A percentile compares a stretch with the other conserved stretches of the same genome.
Evolutionary conservation across 2,329 filamentous ascomycete genomes (phyloP).

Genomic region (Fusarium luffae): DNA sequence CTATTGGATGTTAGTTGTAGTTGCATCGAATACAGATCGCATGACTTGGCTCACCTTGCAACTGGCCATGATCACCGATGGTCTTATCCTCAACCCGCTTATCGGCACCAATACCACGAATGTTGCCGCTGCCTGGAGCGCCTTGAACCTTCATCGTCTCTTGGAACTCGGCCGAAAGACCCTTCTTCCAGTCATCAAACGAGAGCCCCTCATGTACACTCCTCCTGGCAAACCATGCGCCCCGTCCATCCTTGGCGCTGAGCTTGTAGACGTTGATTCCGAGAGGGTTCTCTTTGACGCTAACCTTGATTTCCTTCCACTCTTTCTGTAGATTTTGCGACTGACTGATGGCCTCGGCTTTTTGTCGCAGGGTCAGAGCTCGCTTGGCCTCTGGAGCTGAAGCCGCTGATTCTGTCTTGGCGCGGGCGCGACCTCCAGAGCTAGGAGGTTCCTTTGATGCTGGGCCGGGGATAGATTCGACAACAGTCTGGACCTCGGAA

Average conservation of each 20-base stretch:
- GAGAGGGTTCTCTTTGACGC: slow-evolving; percentile 77
- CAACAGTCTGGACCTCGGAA: slow-evolving; percentile 73
- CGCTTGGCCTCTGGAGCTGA: slow-evolving; percentile 63
- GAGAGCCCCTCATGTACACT: slow-evolving; percentile 83
- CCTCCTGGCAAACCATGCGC: slow-evolving; percentile 88
- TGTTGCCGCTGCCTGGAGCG: slow-evolving; percentile 76
- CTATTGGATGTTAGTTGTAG: slow-evolving; percentile 54
- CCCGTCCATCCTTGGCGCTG: slow-evolving; percentile 80
- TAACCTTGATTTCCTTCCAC: slow-evolving; percentile 88
- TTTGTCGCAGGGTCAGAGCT: slow-evolving; percentile 54
- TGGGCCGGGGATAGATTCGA: slow-evolving; percentile 76
- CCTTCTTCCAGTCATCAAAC: slow-evolving; percentile 81
- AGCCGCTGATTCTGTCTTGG: slow-evolving; percentile 66
- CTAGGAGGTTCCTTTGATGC: slow-evolving; percentile 51
- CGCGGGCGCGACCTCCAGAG: slow-evolving; percentile 61
- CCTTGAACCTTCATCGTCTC: slow-evolving; percentile 79
- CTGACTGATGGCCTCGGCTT: slow-evolving; percentile 59
- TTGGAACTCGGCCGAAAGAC: slow-evolving; percentile 81
- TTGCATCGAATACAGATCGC: slow-evolving; percentile 5
- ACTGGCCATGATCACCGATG: slow-evolving; percentile 67
- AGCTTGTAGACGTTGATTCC: slow-evolving; percentile 85
- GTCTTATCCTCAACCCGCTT: slow-evolving; percentile 73
- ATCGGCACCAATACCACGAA: slow-evolving; percentile 88
- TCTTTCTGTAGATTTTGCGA: slow-evolving; percentile 74
- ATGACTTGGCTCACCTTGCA: slow-evolving; percentile 64